Conservation (phyloP, 768 basidiomycete genomes). For the Tephrocybe sp. region DNA sequence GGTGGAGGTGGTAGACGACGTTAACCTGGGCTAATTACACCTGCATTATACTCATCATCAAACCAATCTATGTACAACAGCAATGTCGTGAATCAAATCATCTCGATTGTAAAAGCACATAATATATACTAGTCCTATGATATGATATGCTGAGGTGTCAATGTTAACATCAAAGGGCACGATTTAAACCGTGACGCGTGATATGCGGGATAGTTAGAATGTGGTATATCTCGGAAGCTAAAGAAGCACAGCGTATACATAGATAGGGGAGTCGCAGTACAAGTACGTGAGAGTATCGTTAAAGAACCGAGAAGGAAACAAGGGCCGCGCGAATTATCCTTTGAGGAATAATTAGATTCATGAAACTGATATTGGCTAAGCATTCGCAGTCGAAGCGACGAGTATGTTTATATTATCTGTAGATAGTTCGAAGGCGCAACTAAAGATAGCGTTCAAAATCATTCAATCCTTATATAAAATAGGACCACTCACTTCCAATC, state of each 20-base stretch:
- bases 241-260: slow-evolving; percentile 13
- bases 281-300: slow-evolving; percentile 10
- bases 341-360: slow-evolving; percentile 10
- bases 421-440: slow-evolving; percentile 87
- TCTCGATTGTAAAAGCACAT: slow-evolving; percentile 15
- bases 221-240: slow-evolving; percentile 15
- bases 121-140: slow-evolving; percentile 15
- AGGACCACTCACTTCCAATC: slow-evolving; percentile 68
- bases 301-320: slow-evolving; percentile 4
- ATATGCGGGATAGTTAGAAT: slow-evolving; percentile 15
- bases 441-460: slow-evolving; percentile 28
- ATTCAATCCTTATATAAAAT: neutral
- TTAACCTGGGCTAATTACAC: slow-evolving; percentile 2
- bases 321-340: slow-evolving; percentile 5
- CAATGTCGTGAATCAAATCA: slow-evolving; percentile 8
- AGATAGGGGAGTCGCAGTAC: slow-evolving; percentile 3
- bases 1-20: slow-evolving; percentile 53
- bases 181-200: slow-evolving; percentile 3
- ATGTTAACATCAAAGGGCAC: slow-evolving; percentile 3
- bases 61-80: slow-evolving; percentile 14
- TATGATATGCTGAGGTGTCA: slow-evolving; percentile 11
- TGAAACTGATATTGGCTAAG: slow-evolving; percentile 18
- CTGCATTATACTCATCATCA: slow-evolving; percentile 4
- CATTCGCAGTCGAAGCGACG: slow-evolving; percentile 3
- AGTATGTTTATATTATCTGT: slow-evolving; percentile 58